These are phyloP conservation scores for Wickerhamomyces silvicola DNA, from an alignment of 805 yeast genomes.

Conservation along the genomic window DNA sequence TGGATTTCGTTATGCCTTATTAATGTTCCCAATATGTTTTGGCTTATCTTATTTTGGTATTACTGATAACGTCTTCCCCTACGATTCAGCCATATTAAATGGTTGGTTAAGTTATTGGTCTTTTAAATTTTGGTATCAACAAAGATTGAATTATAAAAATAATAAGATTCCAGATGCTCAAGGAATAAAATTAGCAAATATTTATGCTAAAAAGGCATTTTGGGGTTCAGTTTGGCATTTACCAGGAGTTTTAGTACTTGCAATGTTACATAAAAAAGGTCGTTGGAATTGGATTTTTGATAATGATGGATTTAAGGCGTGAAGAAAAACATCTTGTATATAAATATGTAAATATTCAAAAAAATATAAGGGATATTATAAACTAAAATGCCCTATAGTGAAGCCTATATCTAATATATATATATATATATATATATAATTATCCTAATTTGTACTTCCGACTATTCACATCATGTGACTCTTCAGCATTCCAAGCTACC, in stretches of 20 bases:
- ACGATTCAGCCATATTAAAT: conserved; percentile 80
- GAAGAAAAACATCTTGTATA: conserved; percentile 1
- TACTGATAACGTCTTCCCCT: conserved; percentile 72
- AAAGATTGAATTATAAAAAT: conserved; percentile 47
- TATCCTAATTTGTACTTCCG: no score
- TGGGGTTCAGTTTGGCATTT: conserved; percentile 94
- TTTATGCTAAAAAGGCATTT: conserved; percentile 77
- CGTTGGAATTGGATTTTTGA: conserved; percentile 77
- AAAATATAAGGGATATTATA: no score
- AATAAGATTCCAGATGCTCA: conserved; percentile 40
- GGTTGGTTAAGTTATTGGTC: conserved; percentile 83
- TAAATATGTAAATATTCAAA: no score
- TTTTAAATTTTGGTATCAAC: conserved; percentile 81
- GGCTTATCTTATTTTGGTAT: conserved; percentile 74
- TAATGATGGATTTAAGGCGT: conserved; percentile 10
- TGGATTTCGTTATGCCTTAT: conserved; percentile 79
- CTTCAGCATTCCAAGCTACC: no score
- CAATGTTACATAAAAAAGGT: conserved; percentile 92
- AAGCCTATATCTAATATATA: no score
- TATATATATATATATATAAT: no score
- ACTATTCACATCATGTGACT: no score
- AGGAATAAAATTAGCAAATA: conserved; percentile 53
- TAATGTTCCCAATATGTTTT: conserved; percentile 90
- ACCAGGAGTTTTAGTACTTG: conserved; percentile 82
- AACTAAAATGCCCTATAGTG: no score